Base-by-base conservation (phyloP, 352 stramenopile species). In the Globisporangium okanoganense region DNA sequence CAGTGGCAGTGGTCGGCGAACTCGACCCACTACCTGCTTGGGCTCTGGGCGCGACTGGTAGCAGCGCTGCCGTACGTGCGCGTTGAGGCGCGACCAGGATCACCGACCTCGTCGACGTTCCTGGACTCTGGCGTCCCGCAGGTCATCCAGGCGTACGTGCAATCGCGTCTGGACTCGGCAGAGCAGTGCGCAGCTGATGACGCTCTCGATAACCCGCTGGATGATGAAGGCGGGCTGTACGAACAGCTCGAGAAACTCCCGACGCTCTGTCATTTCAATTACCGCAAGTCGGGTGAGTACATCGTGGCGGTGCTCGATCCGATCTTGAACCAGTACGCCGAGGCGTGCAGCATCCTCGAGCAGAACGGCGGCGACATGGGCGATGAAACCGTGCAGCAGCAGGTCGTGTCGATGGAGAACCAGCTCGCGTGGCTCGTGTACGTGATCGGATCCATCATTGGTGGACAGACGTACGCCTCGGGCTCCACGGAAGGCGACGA, bases 351-450 rank as follows among this genome's bases (percentile, higher is more conserved):
- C 59, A 76, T 97, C 68, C 58, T 91, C 69, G 70, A 94, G 62
- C 78, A 91, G 63, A 73, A 56, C 24, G 70, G 72, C 20, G 64
- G 62, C 13, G 72, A 72, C 14, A 72, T 80, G 62, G 60, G 55
- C 20, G 82, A 77, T 47, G 73, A 73, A n/a, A 58, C 62, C 3
- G 72, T 79, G 8, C 73, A 93, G 36, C 78, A 92, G 56, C 79
- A 85, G 43, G 65, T 92, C 22, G 67, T 78, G 49, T 89, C 75
- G 40, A 85, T 99, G 64, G 97, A 99, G 71, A 96, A 92, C 51
- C 94, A 99, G 71, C 73, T 99, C 49, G 97, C 97, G 14, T 99
- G 97, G 97, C 72, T 99, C 22, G 94, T 97, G 45, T 98, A 99
- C 70, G 94, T 98, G 22, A 92, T 99, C 54, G 97, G 93, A 20